A percentile compares a stretch with the other conserved stretches of the same genome.
These are phyloP conservation scores for Rhodotorula sp. DNA, from an alignment of 1,284 basidiomycete genomes.

Conservation along the genomic window DNA sequence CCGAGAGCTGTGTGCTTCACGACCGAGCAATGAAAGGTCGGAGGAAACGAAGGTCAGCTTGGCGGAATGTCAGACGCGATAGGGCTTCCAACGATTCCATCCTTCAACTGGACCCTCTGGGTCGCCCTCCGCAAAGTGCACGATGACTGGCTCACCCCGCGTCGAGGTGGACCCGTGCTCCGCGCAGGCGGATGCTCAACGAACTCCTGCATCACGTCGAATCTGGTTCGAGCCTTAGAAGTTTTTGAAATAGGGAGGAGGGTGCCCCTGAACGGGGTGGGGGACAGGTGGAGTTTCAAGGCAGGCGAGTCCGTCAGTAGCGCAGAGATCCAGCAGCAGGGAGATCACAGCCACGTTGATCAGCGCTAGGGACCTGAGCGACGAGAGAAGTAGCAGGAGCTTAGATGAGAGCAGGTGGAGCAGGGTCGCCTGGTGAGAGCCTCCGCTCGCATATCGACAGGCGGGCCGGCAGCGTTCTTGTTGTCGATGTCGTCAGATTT, in stretches of 20 bases:
- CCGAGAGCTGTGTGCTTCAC: constrained; percentile 21
- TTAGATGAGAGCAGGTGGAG: neutral
- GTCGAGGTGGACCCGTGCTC: constrained; percentile 16
- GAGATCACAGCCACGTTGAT: neutral
- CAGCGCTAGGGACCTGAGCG: too few relatives aligned
- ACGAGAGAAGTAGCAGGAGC: neutral
- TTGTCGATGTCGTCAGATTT: neutral
- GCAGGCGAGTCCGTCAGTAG: too few relatives aligned
- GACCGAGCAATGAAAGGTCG: too few relatives aligned
- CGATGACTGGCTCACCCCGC: neutral
- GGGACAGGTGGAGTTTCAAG: too few relatives aligned
- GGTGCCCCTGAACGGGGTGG: too few relatives aligned
- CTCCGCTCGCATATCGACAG: neutral
- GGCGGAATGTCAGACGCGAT: too few relatives aligned
- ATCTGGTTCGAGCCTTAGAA: too few relatives aligned
- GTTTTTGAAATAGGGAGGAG: too few relatives aligned
- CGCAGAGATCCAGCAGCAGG: too few relatives aligned
- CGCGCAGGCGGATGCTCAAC: neutral
- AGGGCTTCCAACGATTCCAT: constrained; percentile 8
- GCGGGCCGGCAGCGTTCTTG: neutral
- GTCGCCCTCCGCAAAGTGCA: constrained; percentile 15
- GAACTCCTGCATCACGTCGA: too few relatives aligned
- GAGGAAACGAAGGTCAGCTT: too few relatives aligned
- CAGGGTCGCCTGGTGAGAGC: too few relatives aligned
- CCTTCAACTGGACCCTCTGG: constrained; percentile 13